Percentiles rank a stretch among this genome's conserved stretches.
phyloP scores from a whole-genome alignment of 345 rosid genomes.

The Litchi chinensis region DNA sequence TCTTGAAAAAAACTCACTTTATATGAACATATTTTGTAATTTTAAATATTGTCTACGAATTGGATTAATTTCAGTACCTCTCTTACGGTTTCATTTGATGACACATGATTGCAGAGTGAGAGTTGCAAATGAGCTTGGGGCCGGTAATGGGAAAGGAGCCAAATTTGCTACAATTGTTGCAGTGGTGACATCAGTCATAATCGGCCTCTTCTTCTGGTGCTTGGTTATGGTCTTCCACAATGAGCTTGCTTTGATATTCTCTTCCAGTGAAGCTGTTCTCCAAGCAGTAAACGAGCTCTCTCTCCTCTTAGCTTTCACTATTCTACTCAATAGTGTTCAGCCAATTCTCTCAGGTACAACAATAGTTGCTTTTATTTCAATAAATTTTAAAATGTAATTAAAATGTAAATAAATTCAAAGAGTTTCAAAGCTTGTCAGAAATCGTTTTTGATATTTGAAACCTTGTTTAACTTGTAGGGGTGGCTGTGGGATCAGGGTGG shows the following conservation, averaged over 20 bases:
- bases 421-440: neutral
- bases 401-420: too few species aligned
- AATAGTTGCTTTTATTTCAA: neutral
- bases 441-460: neutral
- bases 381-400: too few species aligned
- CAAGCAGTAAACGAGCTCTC: slow-evolving; percentile 63
- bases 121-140: slow-evolving; percentile 90
- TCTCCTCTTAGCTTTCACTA: slow-evolving; percentile 65
- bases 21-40: too few species aligned
- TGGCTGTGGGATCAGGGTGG: slow-evolving; percentile 98
- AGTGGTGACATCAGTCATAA: slow-evolving; percentile 51
- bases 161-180: slow-evolving; percentile 69
- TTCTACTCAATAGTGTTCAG: slow-evolving; percentile 87
- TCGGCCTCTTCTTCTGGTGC: slow-evolving; percentile 63
- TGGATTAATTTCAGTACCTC: too few species aligned
- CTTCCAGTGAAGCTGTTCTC: slow-evolving; percentile 58
- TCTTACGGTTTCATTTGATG: too few species aligned
- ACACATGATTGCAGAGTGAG: slow-evolving; percentile 55
- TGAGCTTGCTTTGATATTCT: slow-evolving; percentile 54
- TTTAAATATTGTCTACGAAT: too few species aligned
- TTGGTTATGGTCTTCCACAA: slow-evolving; percentile 47
- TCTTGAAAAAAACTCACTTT: too few species aligned
- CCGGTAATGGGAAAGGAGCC: slow-evolving; percentile 88
- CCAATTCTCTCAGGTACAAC: slow-evolving; percentile 74
- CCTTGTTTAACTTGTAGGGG: slow-evolving; percentile 48